phyloP scores from a whole-genome alignment of 108 stramenopile species.

The Cylindrotheca fusiformis region DNA sequence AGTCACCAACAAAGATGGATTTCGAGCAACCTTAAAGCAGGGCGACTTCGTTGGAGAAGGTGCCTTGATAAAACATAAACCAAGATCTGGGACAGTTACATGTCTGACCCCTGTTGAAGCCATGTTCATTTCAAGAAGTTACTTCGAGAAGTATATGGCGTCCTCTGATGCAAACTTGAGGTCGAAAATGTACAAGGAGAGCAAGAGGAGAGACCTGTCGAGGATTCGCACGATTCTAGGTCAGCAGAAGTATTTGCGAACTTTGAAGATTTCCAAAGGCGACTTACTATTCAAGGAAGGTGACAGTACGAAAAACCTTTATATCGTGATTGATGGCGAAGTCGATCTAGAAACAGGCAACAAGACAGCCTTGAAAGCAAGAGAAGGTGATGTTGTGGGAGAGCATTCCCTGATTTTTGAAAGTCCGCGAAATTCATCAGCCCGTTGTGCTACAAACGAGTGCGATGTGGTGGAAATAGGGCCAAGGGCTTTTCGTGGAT shows the following conservation, averaged over 20 bases:
- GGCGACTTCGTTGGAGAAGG: conserved; percentile 79
- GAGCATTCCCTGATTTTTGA: conserved; percentile 58
- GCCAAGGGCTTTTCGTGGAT: conserved; percentile 42
- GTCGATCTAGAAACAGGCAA: conserved; percentile 41
- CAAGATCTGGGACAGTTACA: conserved; percentile 48
- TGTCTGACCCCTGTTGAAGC: conserved; percentile 74
- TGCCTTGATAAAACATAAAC: conserved; percentile 41
- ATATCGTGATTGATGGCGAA: conserved; percentile 52
- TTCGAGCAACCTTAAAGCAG: conserved; percentile 33
- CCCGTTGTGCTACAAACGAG: conserved; percentile 47
- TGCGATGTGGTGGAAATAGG: conserved; percentile 49
- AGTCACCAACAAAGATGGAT: conserved; percentile 63
- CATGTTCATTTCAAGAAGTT: conserved; percentile 66
- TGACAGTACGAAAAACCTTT: conserved; percentile 38
- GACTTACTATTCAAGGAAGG: conserved; percentile 47
- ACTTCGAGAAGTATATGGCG: conserved; percentile 69
- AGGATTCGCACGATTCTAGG: background rate
- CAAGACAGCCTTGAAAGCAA: conserved; percentile 36
- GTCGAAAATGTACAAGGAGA: background rate
- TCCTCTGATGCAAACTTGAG: background rate
- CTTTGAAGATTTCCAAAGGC: conserved; percentile 12
- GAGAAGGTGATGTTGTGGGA: conserved; percentile 54
- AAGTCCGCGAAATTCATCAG: conserved; percentile 50
- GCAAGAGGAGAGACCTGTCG: background rate
- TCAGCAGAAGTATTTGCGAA: background rate